These are phyloP conservation scores for Vanilla planifolia DNA, from an alignment of 106 monocot species.

Conservation along the genomic window DNA sequence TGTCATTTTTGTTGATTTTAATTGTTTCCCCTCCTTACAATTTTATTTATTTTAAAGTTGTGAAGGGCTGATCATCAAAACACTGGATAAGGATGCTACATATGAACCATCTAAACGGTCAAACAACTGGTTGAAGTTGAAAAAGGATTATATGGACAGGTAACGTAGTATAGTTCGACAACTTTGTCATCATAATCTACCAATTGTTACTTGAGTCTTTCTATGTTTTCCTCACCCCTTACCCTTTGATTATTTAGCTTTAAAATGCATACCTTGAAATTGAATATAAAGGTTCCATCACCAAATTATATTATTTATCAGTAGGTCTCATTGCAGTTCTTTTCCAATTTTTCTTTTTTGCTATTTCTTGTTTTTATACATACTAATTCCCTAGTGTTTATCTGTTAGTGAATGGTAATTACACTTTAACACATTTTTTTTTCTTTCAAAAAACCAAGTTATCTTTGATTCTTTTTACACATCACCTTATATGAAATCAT, in stretches of 20 bases:
- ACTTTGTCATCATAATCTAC: conserved; percentile 1
- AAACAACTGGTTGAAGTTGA: conserved; percentile 97
- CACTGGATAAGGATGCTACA: conserved; percentile 91
- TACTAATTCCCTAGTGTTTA: too few relatives aligned
- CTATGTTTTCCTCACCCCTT: too few relatives aligned
- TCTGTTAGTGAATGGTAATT: background rate
- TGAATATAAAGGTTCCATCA: too few relatives aligned
- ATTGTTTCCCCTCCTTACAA: background rate
- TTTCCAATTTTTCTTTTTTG: too few relatives aligned
- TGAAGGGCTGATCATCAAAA: conserved; percentile 98
- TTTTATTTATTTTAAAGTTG: conserved; percentile 39
- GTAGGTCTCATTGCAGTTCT: background rate
- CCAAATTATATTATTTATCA: too few relatives aligned
- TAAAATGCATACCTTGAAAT: background rate
- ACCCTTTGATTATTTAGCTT: too few relatives aligned
- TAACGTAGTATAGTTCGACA: conserved; percentile 10
- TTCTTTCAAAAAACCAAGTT: conserved; percentile 2
- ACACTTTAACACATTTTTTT: background rate
- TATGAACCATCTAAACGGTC: conserved; percentile 97
- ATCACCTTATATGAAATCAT: background rate
- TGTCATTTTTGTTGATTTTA: background rate
- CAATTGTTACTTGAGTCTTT: background rate
- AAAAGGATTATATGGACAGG: conserved; percentile 99
- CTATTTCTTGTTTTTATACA: too few relatives aligned
- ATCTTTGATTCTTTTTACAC: background rate